These are phyloP conservation scores for Paramecium octaurelia DNA, from an alignment of 73 alveolate genomes.

Conservation along the genomic window DNA sequence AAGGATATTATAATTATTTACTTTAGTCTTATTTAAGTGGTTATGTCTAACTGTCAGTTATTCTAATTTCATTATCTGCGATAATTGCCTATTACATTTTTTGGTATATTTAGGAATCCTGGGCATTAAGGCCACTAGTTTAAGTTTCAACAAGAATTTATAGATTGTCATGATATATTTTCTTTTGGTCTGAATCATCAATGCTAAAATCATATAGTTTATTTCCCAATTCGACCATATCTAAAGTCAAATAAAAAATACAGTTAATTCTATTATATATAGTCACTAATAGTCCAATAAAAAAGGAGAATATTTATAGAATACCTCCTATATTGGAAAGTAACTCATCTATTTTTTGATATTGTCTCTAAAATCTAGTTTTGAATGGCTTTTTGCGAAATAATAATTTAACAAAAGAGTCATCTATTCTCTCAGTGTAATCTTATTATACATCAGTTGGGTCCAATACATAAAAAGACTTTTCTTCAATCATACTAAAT, in stretches of 20 bases:
- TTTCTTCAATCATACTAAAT: background rate
- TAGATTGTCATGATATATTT: background rate
- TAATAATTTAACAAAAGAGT: background rate
- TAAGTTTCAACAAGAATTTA: background rate
- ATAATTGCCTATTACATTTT: background rate
- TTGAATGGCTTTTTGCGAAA: background rate
- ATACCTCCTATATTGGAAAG: background rate
- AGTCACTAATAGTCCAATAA: background rate
- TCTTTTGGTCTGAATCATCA: background rate
- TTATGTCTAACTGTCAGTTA: background rate
- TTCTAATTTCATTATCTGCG: background rate
- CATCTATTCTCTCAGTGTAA: background rate
- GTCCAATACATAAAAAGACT: background rate
- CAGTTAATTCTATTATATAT: background rate
- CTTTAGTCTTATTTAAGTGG: background rate
- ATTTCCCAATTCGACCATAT: slow-evolving; percentile 10
- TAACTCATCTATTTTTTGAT: background rate
- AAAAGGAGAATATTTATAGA: background rate
- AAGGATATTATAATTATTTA: background rate
- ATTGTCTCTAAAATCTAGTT: background rate
- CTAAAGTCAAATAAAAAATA: background rate
- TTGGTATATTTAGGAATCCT: background rate
- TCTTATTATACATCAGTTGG: background rate
- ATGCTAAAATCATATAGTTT: background rate
- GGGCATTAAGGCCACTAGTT: background rate